A percentile compares a stretch with the other conserved stretches of the same genome.
Conservation (phyloP, 2,329 filamentous ascomycete genomes). For the Chaetomiaceae sp. region DNA sequence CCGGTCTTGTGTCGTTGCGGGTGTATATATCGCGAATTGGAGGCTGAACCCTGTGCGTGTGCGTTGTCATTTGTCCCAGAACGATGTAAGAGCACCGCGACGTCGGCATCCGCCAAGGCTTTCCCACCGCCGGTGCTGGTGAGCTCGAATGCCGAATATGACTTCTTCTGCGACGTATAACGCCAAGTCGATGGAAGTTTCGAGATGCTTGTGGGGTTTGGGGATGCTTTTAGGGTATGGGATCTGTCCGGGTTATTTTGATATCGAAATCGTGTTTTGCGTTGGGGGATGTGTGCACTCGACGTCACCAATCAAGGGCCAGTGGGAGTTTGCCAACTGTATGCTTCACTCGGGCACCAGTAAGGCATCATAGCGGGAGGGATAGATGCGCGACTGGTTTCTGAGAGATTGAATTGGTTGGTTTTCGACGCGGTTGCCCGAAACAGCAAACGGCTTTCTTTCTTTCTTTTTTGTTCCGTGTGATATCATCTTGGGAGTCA, state of each 20-base stretch:
- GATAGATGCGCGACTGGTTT: not conserved
- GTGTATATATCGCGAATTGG: too few species aligned
- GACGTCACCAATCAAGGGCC: not conserved
- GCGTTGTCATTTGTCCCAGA: constrained; percentile 32
- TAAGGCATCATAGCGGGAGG: not conserved
- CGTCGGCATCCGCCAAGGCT: constrained; percentile 32
- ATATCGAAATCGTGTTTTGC: too few species aligned
- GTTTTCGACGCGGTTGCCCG: not conserved
- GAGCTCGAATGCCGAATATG: constrained; percentile 41
- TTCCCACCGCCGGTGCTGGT: constrained; percentile 29
- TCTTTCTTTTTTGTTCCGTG: too few species aligned
- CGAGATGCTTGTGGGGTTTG: too few species aligned
- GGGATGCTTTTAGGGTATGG: not conserved
- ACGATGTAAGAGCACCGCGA: constrained; percentile 36
- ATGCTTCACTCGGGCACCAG: constrained; percentile 6
- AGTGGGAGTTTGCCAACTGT: not conserved
- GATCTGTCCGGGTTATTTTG: not conserved
- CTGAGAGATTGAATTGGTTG: not conserved
- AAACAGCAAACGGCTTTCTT: too few species aligned
- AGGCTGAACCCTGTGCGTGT: too few species aligned
- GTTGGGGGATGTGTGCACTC: not conserved
- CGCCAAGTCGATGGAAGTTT: too few species aligned
- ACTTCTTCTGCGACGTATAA: constrained; percentile 44
- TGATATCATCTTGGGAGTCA: too few species aligned
- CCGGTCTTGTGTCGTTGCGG: too few species aligned